Base-by-base conservation (phyloP, 176 grass and related monocot genomes). In the Miscanthus lutarioriparius region DNA sequence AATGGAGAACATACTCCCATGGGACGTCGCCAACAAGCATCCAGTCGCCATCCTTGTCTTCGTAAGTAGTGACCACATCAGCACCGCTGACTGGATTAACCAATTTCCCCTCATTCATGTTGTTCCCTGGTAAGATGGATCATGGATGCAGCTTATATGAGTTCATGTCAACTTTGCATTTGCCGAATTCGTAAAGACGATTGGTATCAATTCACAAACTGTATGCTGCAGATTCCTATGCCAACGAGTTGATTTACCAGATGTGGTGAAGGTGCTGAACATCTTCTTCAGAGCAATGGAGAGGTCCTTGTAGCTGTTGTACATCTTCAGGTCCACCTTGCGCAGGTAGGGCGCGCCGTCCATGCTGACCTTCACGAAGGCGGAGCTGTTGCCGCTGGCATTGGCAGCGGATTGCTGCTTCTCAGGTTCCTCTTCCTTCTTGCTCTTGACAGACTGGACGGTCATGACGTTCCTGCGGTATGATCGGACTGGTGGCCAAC, bases 31-130 rank as follows among this genome's bases (percentile, higher is more conserved):
- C 96, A 74, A 95, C 91, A 30, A 96, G 90, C 96, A 96, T 99
- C 96, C 93, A 99, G 74, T 99, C 96, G 3, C 93, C 91, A 84
- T 96, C 96, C 80, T 91, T 99, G 90, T 99, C 93, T 89, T 99
- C 93, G 26, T 96, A 96, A 66, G 96, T 96, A 22, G 91, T 94
- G 72, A 99, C 91, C 81, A 83, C 92, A 66, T 99, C 91, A 9
- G 88, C 95, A 67, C 87, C 89, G 38, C 89, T 96, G 45, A 92
- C 70, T 5, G 87, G 84, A 89, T 94, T 87, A 77, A 76, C 90
- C 81, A 94, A 49, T 75, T 89, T 91, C 12, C 83, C 90, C 66
- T 95, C 90, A 19, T 82, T 90, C 91, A 88, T 78, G 28, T 54
- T 88, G 23, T 79, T 91, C 40, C 89, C 89, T 91, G 70, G 44